These are phyloP conservation scores for Boletus edulis DNA, from an alignment of 768 basidiomycete genomes.

Conservation along the genomic window DNA sequence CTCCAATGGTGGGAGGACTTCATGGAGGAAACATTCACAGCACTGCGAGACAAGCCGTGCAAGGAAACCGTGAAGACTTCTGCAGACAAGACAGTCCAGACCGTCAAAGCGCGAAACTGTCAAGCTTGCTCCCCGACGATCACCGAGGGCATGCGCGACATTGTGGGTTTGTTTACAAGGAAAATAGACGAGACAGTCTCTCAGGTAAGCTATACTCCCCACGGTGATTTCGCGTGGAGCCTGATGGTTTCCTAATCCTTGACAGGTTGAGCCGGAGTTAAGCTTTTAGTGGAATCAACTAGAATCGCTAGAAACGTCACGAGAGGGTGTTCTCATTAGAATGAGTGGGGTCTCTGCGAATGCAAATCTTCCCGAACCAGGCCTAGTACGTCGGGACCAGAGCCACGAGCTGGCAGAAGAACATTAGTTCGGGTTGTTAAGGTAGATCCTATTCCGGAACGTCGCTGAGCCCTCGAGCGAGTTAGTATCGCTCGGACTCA, in stretches of 20 bases:
- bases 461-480: constrained; percentile 2
- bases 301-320: too few species aligned
- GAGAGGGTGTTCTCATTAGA: too few species aligned
- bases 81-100: not conserved
- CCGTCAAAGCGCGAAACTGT: not conserved
- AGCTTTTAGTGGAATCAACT: not conserved
- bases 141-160: not conserved
- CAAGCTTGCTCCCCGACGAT: not conserved
- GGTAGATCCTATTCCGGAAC: not conserved
- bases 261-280: not conserved
- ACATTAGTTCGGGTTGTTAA: too few species aligned
- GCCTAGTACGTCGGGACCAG: too few species aligned
- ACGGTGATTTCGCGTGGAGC: too few species aligned
- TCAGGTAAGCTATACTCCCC: not conserved
- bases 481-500: too few species aligned
- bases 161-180: not conserved
- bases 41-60: not conserved
- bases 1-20: not conserved
- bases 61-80: not conserved
- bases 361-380: too few species aligned
- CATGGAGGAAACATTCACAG: not conserved
- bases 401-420: too few species aligned
- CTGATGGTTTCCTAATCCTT: too few species aligned
- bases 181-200: not conserved
- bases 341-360: too few species aligned